Percentiles rank a stretch among this genome's conserved stretches.
Conservation (phyloP, 176 grass and related monocot genomes). For the Oryza brachyantha region DNA sequence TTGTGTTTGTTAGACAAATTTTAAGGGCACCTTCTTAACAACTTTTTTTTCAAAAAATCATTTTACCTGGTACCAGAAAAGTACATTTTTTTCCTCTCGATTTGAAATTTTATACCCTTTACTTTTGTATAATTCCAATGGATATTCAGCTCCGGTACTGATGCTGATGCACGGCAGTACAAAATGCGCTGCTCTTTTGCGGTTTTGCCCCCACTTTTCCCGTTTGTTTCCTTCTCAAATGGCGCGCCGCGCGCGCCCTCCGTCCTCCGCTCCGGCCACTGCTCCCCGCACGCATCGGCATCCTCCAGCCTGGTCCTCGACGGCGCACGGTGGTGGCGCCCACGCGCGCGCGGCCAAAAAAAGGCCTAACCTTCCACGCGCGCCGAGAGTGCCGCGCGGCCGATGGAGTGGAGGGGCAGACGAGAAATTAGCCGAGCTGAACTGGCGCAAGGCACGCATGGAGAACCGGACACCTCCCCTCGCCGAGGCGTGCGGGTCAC, state of each 20-base stretch:
- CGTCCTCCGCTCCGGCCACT: background rate
- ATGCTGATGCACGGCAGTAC: background rate
- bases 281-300: background rate
- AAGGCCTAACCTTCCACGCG: background rate
- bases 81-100: background rate
- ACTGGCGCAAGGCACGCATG: constrained; percentile 46
- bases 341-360: constrained; percentile 16
- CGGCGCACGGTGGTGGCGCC: background rate
- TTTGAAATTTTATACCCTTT: background rate
- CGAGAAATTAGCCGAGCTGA: constrained; percentile 42
- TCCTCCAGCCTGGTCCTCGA: background rate
- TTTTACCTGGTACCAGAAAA: too few relatives aligned
- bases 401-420: constrained; percentile 6
- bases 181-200: background rate
- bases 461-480: constrained; percentile 16
- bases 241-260: background rate
- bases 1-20: too few relatives aligned
- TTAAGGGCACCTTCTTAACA: too few relatives aligned
- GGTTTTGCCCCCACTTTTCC: background rate
- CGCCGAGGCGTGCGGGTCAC: constrained; percentile 30
- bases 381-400: constrained; percentile 34
- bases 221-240: background rate
- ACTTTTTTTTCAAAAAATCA: too few relatives aligned
- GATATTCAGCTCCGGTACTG: background rate
- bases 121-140: too few relatives aligned